Evolutionary conservation across 1,284 basidiomycete genomes (phyloP), one percentile per base, ranked within the genome.

Genomic region (Tylopilus orsonianus): DNA sequence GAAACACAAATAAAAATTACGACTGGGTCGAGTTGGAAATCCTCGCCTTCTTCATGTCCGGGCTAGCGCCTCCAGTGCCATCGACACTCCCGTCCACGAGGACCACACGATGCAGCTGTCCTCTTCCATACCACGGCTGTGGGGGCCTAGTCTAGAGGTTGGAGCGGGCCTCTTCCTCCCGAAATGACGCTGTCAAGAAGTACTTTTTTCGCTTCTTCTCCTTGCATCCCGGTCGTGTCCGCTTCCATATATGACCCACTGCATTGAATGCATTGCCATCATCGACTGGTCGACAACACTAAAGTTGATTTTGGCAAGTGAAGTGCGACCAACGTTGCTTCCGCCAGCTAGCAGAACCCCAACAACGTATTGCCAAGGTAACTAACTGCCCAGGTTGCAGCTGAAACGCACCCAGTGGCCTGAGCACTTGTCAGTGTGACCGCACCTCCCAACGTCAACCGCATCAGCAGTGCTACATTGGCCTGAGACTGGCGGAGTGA

Each of bases 21-120:
- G 44, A 30, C 47, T 23, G 29, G 46, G 22, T 34, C 4, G 53
- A 8, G 43, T 41, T 24, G n/a, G 10, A n/a, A n/a, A 7, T 37
- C 53, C 53, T 46, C 38, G 40, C 38, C 23, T 44, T 29, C 36
- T 55, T 58, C 58, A 60, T 57, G 34, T 58, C 58, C 58, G 56
- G 44, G 29, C 34, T 19, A 32, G 14, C 27, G 35, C 22, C 34
- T 14, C n/a, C 9, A 19, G n/a, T n/a, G n/a, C n/a, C n/a, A n/a
- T n/a, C 5, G 12, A 18, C 32, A 33, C 32, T n/a, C 8, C 5
- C 30, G 4, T 36, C 46, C 57, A 60, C 44, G 57, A 58, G 57
- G 56, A 43, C 30, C 12, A 56, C 54, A 56, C 20, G 34, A 19
- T 18, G 38, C 36, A 13, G n/a, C n/a, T 26, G 18, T 36, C 14